Evolutionary conservation across 768 basidiomycete genomes (phyloP).

Genomic region (Pulveroboletus frians): DNA sequence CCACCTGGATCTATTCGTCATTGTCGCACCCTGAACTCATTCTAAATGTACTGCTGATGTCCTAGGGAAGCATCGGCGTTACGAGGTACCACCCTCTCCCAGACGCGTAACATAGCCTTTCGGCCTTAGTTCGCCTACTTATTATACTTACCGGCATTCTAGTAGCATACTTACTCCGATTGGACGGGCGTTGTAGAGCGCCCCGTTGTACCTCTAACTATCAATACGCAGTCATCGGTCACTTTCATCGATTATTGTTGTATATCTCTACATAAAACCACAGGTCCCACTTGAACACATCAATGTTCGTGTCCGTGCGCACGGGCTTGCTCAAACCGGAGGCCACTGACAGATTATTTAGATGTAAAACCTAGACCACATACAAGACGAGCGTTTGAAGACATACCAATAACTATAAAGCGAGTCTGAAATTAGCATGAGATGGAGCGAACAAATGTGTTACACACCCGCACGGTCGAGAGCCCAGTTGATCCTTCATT

Average conservation of each 20-base stretch:
- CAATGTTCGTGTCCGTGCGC: slow-evolving; percentile 50
- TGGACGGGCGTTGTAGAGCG: slow-evolving; percentile 30
- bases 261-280: slow-evolving; percentile 10
- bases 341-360: slow-evolving; percentile 50
- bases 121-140: slow-evolving; percentile 22
- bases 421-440: slow-evolving; percentile 8
- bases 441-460: slow-evolving; percentile 15
- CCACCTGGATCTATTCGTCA: slow-evolving; percentile 24
- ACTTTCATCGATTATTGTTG: slow-evolving; percentile 2
- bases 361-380: background rate
- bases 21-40: slow-evolving; percentile 15
- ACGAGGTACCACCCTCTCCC: background rate
- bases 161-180: slow-evolving; percentile 29
- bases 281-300: slow-evolving; percentile 1
- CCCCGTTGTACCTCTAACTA: slow-evolving; percentile 30
- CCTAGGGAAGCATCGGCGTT: slow-evolving; percentile 9
- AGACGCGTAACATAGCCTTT: slow-evolving; percentile 17
- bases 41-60: slow-evolving; percentile 14
- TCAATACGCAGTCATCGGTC: slow-evolving; percentile 4
- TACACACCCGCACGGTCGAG: slow-evolving; percentile 84
- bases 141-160: slow-evolving; percentile 29
- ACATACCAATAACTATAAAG: slow-evolving; percentile 46
- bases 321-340: slow-evolving; percentile 80
- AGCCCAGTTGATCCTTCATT: slow-evolving; percentile 81
- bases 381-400: background rate